Conservation (phyloP, 768 basidiomycete species). For the Boletus edulis region DNA sequence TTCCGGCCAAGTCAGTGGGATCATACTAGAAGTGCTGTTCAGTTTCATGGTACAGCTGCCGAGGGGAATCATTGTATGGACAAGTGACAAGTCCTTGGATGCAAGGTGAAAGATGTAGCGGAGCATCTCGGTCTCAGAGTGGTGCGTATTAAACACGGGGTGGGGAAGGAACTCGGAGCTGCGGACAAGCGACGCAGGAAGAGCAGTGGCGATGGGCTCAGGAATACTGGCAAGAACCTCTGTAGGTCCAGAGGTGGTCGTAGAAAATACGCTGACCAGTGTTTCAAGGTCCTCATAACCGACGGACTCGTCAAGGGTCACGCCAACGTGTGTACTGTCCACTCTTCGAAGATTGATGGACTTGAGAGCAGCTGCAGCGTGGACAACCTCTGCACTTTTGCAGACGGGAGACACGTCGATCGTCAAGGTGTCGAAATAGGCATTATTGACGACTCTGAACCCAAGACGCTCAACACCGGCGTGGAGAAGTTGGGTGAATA, state of each 20-base stretch:
- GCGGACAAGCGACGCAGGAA: conserved; percentile 57
- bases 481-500: conserved; percentile 76
- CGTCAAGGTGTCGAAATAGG: conserved; percentile 91
- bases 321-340: conserved; percentile 72
- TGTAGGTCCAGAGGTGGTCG: conserved; percentile 51
- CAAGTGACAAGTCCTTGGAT: conserved; percentile 90
- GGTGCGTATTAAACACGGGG: conserved; percentile 93
- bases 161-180: conserved; percentile 76
- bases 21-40: conserved; percentile 98
- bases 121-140: conserved; percentile 98
- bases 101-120: conserved; percentile 94
- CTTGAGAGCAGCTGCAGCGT: conserved; percentile 57
- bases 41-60: conserved; percentile 99
- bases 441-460: conserved; percentile 64
- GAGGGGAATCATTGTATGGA: conserved; percentile 94
- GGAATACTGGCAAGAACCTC: conserved; percentile 48
- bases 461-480: conserved; percentile 67
- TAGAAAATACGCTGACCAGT: conserved; percentile 79
- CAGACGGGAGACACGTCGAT: conserved; percentile 66
- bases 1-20: conserved; percentile 92
- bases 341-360: conserved; percentile 85
- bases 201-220: conserved; percentile 37
- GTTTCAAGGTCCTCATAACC: conserved; percentile 69
- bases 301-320: conserved; percentile 92
- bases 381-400: conserved; percentile 58